Percentiles rank a stretch among this genome's conserved stretches.
Evolutionary conservation across 2,329 filamentous ascomycete genomes (phyloP).

Genomic region (Myrmaecium sp.): DNA sequence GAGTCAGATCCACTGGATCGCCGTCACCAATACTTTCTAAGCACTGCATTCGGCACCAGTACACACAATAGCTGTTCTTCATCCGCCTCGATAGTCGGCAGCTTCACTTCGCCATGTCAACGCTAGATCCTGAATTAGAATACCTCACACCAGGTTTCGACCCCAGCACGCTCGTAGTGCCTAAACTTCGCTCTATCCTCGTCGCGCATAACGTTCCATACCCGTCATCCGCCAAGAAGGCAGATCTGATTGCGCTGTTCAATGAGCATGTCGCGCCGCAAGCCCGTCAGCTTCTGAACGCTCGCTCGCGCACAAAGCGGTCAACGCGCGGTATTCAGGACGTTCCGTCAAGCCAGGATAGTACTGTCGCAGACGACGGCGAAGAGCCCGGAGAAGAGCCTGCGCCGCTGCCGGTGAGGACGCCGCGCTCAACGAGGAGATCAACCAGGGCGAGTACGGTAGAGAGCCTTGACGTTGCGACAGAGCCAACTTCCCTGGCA

Average conservation of each 20-base stretch:
- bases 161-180: constrained; percentile 65
- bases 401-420: constrained; percentile 1
- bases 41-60: too few relatives aligned
- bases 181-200: constrained; percentile 76
- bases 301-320: constrained; percentile 63
- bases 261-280: constrained; percentile 62
- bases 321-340: constrained; percentile 72
- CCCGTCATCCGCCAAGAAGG: constrained; percentile 80
- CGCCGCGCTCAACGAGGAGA: constrained; percentile 13
- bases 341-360: constrained; percentile 48
- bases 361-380: constrained; percentile 42
- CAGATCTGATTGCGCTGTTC: constrained; percentile 72
- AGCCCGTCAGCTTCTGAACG: constrained; percentile 56
- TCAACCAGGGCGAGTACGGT: constrained; percentile 26
- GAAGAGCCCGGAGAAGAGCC: constrained; percentile 19
- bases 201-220: constrained; percentile 78
- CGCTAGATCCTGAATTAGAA: constrained; percentile 41
- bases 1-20: too few relatives aligned
- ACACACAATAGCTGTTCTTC: too few relatives aligned
- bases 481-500: too few relatives aligned
- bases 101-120: too few relatives aligned
- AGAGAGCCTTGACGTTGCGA: constrained; percentile 19
- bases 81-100: too few relatives aligned
- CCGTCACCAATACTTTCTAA: too few relatives aligned
- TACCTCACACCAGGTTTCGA: constrained; percentile 85